Base-by-base conservation (phyloP, 176 grass and related monocot species). In the Leersia perrieri region DNA sequence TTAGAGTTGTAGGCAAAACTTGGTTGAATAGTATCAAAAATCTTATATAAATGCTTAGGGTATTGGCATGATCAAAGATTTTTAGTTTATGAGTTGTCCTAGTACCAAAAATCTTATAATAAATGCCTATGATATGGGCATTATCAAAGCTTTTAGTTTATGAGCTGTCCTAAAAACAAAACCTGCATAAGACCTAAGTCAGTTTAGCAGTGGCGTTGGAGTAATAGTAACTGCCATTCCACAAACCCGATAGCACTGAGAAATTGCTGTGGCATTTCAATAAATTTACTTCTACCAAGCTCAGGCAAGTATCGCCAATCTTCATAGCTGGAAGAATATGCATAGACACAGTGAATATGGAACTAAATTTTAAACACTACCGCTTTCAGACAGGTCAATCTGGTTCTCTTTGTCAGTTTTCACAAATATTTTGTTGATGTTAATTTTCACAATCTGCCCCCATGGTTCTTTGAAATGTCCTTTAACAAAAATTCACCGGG, bases 101-200 rank as follows among this genome's bases (percentile, higher is more conserved):
- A 16, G 10, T 38, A 53, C 51, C 41, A n/a, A 66, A 29, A 30
- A 28, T 12, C 41, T 15, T 51, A 72, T 23, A 41, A n/a, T 22
- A 60, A 13, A 49, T 10, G 14, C 23, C 18, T 10, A 32, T 5
- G 47, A n/a, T n/a, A 29, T n/a, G 33, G 27, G 15, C 30, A 28
- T 33, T 14, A 53, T 83, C 29, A 73, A n/a, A 78, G 28, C 58
- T 28, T n/a, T 7, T n/a, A 72, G 9, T 44, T 72, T 66, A 78
- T 72, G 53, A 9, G 3, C 4, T 66, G 14, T 38, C 40, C 70
- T n/a, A 16, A 15, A 53, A 53, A 66, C 41, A n/a, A 66, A 29
- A 30, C 15, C 61, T 68, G 7, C 10, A 14, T 0, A 72, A 16
- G 11, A 49, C 49, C 42, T 20, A 51, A 35, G 11, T 3, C 23